A percentile compares a stretch with the other conserved stretches of the same genome.
Conservation (phyloP, 2,329 filamentous ascomycete species). For the Fusarium azukiicola region DNA sequence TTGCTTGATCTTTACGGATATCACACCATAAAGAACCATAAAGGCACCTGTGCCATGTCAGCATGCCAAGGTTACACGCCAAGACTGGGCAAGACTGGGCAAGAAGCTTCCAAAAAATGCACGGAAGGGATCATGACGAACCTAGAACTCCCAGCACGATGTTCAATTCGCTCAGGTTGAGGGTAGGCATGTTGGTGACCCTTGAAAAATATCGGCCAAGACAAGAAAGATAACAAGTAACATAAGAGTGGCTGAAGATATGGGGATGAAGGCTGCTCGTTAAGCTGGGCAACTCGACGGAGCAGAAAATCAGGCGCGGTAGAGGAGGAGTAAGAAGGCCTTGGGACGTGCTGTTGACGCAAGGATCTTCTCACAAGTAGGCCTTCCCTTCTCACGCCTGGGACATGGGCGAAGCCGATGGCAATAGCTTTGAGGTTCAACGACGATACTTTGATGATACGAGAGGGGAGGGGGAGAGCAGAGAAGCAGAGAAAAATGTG, state of each 20-base stretch:
- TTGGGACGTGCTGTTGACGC: neutral
- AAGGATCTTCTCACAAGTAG: neutral
- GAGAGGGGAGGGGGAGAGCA: neutral
- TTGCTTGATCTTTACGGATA: slow-evolving; percentile 74
- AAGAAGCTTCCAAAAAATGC: neutral
- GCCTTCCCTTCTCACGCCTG: slow-evolving; percentile 11
- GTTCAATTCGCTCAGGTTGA: slow-evolving; percentile 74
- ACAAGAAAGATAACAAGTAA: neutral
- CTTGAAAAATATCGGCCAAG: slow-evolving; percentile 14
- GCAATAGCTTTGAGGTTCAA: neutral
- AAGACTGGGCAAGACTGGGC: slow-evolving; percentile 20
- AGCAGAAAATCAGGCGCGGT: slow-evolving; percentile 6
- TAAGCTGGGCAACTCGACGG: neutral
- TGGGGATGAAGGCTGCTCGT: neutral
- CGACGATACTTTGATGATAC: neutral
- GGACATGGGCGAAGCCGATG: slow-evolving; percentile 2
- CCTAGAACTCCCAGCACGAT: slow-evolving; percentile 69
- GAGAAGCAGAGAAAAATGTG: neutral
- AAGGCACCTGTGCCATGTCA: slow-evolving; percentile 63
- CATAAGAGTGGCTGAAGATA: neutral
- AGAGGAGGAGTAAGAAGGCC: slow-evolving; percentile 7
- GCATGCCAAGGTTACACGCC: slow-evolving; percentile 11
- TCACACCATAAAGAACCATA: slow-evolving; percentile 70
- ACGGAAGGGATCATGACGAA: slow-evolving; percentile 49
- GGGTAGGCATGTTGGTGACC: slow-evolving; percentile 39